Evolutionary conservation across 2,329 filamentous ascomycete genomes (phyloP).

Genomic region (Penicillium sp.): DNA sequence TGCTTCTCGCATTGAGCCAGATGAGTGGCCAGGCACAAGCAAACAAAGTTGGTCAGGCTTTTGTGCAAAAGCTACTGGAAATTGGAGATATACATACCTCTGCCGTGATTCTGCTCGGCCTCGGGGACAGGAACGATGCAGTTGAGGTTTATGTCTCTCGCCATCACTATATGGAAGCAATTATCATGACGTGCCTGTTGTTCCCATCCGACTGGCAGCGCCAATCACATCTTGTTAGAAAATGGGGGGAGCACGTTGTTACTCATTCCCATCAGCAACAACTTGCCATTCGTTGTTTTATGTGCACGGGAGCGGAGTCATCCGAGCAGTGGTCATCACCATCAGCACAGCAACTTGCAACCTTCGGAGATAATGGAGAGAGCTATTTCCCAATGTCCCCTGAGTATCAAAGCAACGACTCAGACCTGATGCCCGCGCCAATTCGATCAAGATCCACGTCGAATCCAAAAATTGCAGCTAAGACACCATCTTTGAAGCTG

Average conservation of each 20-base stretch:
- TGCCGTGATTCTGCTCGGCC: slow-evolving; percentile 86
- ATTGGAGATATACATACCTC: slow-evolving; percentile 89
- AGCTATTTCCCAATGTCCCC: slow-evolving; percentile 49
- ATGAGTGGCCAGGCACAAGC: slow-evolving; percentile 78
- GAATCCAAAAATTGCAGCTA: slow-evolving; percentile 64
- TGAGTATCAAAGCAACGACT: slow-evolving; percentile 51
- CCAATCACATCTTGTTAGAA: slow-evolving; percentile 81
- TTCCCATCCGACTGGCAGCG: slow-evolving; percentile 88
- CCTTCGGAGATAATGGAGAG: slow-evolving; percentile 37
- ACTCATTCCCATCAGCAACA: slow-evolving; percentile 85
- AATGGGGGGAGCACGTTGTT: slow-evolving; percentile 93
- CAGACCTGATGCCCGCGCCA: slow-evolving; percentile 22
- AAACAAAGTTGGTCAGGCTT: slow-evolving; percentile 86
- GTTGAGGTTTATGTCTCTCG: slow-evolving; percentile 96
- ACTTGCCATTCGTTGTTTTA: slow-evolving; percentile 88
- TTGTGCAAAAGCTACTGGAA: slow-evolving; percentile 86
- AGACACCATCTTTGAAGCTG: slow-evolving; percentile 82
- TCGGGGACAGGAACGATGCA: slow-evolving; percentile 90
- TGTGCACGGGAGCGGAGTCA: slow-evolving; percentile 83
- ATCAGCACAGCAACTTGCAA: slow-evolving; percentile 64
- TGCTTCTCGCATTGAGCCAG: slow-evolving; percentile 86
- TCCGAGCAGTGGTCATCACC: slow-evolving; percentile 87
- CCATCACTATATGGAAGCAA: slow-evolving; percentile 86
- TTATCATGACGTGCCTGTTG: slow-evolving; percentile 81
- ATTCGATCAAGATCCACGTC: slow-evolving; percentile 48